Percentiles rank a stretch among this genome's conserved stretches.
Evolutionary conservation across 306 rosid genomes (phyloP).

Genomic region (Chamaecrista fasciculata): DNA sequence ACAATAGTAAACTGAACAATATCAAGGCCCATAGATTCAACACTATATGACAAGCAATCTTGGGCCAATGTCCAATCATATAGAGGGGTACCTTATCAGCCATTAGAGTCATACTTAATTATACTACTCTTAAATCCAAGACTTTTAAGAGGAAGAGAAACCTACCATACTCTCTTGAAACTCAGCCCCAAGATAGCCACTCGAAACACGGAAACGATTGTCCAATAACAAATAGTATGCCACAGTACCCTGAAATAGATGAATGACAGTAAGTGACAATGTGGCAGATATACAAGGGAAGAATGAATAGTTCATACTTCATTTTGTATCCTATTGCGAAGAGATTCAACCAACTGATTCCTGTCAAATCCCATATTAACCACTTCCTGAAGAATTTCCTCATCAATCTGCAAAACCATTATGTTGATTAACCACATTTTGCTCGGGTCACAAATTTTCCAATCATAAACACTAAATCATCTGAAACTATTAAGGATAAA

Average conservation of each 20-base stretch:
- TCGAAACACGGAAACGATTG: slow-evolving; percentile 72
- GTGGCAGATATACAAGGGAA: background rate
- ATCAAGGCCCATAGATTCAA: slow-evolving; percentile 14
- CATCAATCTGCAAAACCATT: slow-evolving; percentile 71
- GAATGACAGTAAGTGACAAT: slow-evolving; percentile 27
- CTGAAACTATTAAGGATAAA: background rate
- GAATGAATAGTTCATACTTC: slow-evolving; percentile 53
- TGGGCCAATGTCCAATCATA: slow-evolving; percentile 12
- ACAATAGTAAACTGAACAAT: slow-evolving; percentile 13
- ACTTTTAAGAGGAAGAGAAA: slow-evolving; percentile 7
- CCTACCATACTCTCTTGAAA: slow-evolving; percentile 84
- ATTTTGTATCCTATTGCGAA: slow-evolving; percentile 72
- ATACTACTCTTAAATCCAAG: slow-evolving; percentile 2
- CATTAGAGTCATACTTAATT: slow-evolving; percentile 8
- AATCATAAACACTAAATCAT: background rate
- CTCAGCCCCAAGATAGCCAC: slow-evolving; percentile 93
- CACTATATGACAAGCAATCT: slow-evolving; percentile 4
- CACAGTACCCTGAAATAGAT: slow-evolving; percentile 80
- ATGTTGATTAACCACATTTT: background rate
- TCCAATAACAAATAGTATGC: slow-evolving; percentile 84
- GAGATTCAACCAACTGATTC: slow-evolving; percentile 71
- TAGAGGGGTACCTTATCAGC: slow-evolving; percentile 3
- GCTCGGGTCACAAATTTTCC: background rate
- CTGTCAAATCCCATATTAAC: slow-evolving; percentile 80
- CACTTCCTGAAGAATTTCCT: slow-evolving; percentile 83